Evolutionary conservation across 768 basidiomycete genomes (phyloP).

Genomic region (Mycena floridula): DNA sequence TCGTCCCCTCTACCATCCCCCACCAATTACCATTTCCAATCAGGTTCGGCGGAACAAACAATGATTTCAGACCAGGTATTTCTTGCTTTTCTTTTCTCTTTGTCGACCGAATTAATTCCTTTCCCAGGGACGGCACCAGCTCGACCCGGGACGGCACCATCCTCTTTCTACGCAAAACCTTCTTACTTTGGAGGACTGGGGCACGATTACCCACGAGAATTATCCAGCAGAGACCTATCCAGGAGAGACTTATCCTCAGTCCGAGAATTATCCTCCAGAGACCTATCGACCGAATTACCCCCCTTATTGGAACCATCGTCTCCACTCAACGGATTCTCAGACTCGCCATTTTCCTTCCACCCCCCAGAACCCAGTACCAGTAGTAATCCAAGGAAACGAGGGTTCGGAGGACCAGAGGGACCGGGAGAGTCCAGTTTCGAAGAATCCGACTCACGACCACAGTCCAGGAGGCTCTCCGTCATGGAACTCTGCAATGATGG

Average conservation of each 20-base stretch:
- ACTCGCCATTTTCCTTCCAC: constrained; percentile 71
- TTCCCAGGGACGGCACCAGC: constrained; percentile 70
- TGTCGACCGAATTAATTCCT: constrained; percentile 54
- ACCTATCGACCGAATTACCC: neutral
- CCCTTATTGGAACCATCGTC: constrained; percentile 7
- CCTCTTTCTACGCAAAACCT: constrained; percentile 37
- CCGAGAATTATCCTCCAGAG: no score
- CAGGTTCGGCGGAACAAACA: constrained; percentile 31
- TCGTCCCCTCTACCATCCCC: constrained; percentile 68
- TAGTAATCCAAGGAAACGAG: constrained; percentile 41
- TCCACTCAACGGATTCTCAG: constrained; percentile 36
- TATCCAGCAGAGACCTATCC: no score
- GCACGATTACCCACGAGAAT: neutral
- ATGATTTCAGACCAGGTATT: constrained; percentile 37
- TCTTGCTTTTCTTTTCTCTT: constrained; percentile 52
- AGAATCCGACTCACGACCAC: constrained; percentile 68
- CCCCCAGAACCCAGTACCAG: constrained; percentile 17
- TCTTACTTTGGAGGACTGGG: constrained; percentile 34
- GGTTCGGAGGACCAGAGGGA: constrained; percentile 44
- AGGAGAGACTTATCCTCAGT: no score
- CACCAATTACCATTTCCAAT: constrained; percentile 30
- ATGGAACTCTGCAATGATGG: constrained; percentile 84
- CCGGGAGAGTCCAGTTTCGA: constrained; percentile 12
- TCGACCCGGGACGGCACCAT: constrained; percentile 65
- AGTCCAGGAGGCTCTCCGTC: constrained; percentile 75